These are phyloP conservation scores for Microdochium nivale DNA, from an alignment of 2,329 filamentous ascomycete genomes.

Conservation along the genomic window DNA sequence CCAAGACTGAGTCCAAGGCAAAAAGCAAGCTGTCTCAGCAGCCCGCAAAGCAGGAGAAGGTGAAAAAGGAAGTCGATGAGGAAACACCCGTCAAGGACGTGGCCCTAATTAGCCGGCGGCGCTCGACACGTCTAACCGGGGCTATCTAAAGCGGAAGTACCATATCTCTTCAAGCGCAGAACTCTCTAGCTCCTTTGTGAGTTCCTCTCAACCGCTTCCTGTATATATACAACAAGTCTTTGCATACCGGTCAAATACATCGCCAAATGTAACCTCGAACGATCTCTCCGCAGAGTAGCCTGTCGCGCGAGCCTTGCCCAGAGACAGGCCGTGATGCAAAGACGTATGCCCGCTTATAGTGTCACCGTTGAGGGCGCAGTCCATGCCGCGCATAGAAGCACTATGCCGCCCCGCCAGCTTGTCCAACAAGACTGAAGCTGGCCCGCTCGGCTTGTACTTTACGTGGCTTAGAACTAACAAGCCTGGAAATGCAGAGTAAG, in stretches of 20 bases:
- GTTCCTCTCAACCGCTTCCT: too few relatives aligned
- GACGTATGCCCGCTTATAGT: not conserved
- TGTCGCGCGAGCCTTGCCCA: conserved; percentile 10
- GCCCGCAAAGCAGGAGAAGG: not conserved
- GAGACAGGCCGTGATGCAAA: not conserved
- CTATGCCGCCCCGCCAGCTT: not conserved
- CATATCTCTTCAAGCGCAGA: too few relatives aligned
- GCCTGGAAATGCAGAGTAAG: too few relatives aligned
- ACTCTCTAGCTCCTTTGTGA: too few relatives aligned
- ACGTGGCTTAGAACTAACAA: too few relatives aligned
- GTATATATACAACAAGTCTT: not conserved
- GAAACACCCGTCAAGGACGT: conserved; percentile 1
- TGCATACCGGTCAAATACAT: not conserved
- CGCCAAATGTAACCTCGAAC: not conserved
- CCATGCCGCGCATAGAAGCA: not conserved
- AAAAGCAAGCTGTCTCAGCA: not conserved
- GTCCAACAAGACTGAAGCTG: not conserved
- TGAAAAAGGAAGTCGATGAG: conserved; percentile 11
- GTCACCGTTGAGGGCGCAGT: not conserved
- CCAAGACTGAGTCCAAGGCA: not conserved
- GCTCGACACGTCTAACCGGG: not conserved
- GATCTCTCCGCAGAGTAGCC: conserved; percentile 15
- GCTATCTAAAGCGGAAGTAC: not conserved
- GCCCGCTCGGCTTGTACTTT: too few relatives aligned
- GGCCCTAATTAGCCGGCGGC: not conserved